Evolutionary conservation across 2,329 filamentous ascomycete species (phyloP), one percentile per base, ranked within the genome.

Genomic region (Cercospora sojina): DNA sequence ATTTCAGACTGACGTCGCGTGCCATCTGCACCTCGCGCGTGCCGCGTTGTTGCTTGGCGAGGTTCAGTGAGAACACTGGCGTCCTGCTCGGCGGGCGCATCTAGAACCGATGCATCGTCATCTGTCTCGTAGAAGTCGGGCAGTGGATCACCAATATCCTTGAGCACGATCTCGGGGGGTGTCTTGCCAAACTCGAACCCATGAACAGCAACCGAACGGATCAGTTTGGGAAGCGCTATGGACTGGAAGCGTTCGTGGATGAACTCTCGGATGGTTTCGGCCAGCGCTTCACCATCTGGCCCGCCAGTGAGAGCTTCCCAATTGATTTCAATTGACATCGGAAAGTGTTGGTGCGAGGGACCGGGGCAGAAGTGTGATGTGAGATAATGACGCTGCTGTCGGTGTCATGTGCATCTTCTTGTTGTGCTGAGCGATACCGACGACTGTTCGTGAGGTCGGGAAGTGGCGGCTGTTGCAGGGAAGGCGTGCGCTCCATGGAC

Each of bases 251-350:
- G 95, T 77, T 92, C 90, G 80, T 99, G 92, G 74, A 99, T 91
- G 81, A 99, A 99, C 74, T 89, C 88, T 71, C 94, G 91, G 79
- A 99, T 96, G 69, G 86, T 87, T 77, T 93, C 90, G 58, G 94
- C 93, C 68, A 97, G 88, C 62, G 88, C 91, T 70, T 89, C 86
- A 64, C 95, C 94, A 79, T 98, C 94, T 58, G 92, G 88, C 29
- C 95, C 95, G 69, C 88, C 89, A 23, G 94, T 98, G 76, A 98
- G 87, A 69, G 90, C 91, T 76, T 95, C 90, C 95, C 95, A 99
- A 80, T 96, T 93, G 78, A 99, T 90, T 77, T 98, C 93, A 83
- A 99, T 94, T 73, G 95, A 98, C 95, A 99, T 99, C 67, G 61
- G 62, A 18, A 47, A 27, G 59, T 38, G 41, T 29, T 29, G 4